A percentile compares a stretch with the other conserved stretches of the same genome.
These are phyloP conservation scores for Solanum chiquidenum DNA, from an alignment of 257 asterid species.

Conservation along the genomic window DNA sequence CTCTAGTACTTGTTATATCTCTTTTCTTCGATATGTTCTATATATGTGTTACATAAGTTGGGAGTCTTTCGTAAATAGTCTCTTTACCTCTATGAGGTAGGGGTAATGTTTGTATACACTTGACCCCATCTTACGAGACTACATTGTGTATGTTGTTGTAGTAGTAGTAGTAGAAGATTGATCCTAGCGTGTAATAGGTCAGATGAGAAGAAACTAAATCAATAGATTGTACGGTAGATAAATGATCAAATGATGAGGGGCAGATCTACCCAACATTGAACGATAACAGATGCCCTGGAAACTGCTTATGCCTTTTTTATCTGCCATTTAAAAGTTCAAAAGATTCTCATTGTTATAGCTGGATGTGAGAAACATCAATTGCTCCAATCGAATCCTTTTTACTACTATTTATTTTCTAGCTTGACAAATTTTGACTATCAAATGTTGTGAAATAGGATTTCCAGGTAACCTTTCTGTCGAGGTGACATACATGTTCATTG, in stretches of 20 bases:
- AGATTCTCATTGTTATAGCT: neutral
- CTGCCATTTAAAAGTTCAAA: neutral
- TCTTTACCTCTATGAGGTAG: neutral
- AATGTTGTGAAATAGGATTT: constrained; percentile 38
- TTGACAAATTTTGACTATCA: neutral
- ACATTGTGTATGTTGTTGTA: neutral
- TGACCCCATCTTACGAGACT: neutral
- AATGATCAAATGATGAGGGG: neutral
- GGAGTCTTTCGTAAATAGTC: neutral
- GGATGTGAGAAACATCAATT: neutral
- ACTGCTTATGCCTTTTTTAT: neutral
- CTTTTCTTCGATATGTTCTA: neutral
- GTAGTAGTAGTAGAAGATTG: neutral
- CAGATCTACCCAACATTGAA: neutral
- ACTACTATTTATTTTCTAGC: neutral
- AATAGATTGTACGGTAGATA: neutral
- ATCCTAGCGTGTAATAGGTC: neutral
- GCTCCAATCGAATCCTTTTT: neutral
- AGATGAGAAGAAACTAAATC: neutral
- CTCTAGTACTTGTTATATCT: neutral
- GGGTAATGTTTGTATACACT: neutral
- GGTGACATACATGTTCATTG: constrained; percentile 55
- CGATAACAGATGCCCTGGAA: neutral
- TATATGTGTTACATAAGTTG: neutral
- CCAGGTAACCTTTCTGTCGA: constrained; percentile 49